Evolutionary conservation across 73 alveolate species (phyloP), one percentile per base, ranked within the genome.

Genomic region (Tetrahymena elliotti): DNA sequence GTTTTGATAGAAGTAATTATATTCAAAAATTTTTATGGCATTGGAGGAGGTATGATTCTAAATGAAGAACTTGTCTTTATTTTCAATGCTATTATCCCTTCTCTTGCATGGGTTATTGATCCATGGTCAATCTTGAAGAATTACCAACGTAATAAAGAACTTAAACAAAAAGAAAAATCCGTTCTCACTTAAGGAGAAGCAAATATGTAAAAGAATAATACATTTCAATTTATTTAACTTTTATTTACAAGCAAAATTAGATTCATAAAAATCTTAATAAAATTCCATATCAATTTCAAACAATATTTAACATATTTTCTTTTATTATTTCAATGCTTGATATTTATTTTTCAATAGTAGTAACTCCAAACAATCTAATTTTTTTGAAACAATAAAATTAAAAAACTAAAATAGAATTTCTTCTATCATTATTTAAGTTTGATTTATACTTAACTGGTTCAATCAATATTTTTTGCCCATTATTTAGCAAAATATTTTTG

Each of bases 111-210:
- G 96, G 35, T 84, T 3, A 34, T 88, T 41, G 96, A 94, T 35
- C 96, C 96, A 9, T 94, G 96, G 96, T 84, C 93, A 22, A 36
- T 94, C 37, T 27, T 88, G 4, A 94, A 93, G 53, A 94, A 94
- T 24, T 35, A n/a, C 7, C 12, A 47, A 22, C 84, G 96, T 84
- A 94, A 94, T 11, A 88, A 88, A 34, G 83, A 94, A 52, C 34
- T 52, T 35, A 39, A 39, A 20, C 84, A 94, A 37, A 93, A 39
- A 36, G 84, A 41, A 47, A 93, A 94, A 38, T 84, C 95, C 33
- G 54, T 94, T 4, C 95, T 94, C n/a, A 94, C 96, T 39, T 54
- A 94, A 47, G 53, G 33, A 10, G 96, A 94, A 52, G 96, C 96
- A 4, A 94, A 94, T 52, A 40, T 40, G 84, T 40, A 84, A 38